These are phyloP conservation scores for Closterium sp. DNA, from an alignment of 139 green algal genomes.

Conservation along the genomic window DNA sequence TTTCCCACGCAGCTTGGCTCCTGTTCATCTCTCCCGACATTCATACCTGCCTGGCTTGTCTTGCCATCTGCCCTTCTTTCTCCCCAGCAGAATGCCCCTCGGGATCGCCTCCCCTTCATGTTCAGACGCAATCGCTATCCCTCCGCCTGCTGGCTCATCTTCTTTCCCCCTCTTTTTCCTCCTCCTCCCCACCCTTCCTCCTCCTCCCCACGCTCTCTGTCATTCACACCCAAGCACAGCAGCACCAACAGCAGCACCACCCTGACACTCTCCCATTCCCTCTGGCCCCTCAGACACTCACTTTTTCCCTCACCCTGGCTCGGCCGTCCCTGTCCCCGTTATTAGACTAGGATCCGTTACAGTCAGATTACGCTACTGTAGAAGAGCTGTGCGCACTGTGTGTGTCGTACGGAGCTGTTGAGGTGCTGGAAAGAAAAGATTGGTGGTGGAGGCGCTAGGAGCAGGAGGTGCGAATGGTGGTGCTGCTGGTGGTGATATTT, in stretches of 20 bases:
- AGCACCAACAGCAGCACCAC: background rate
- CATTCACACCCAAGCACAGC: background rate
- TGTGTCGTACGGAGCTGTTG: constrained; percentile 22
- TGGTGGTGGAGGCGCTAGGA: background rate
- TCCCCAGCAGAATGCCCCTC: constrained; percentile 19
- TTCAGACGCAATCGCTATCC: too few species aligned
- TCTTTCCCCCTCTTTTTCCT: too few species aligned
- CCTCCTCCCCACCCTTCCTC: constrained; percentile 10
- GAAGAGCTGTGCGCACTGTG: constrained; percentile 44
- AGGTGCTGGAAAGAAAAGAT: constrained; percentile 22
- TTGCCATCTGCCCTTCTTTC: too few species aligned
- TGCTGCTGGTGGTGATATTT: background rate
- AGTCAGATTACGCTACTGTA: constrained; percentile 26
- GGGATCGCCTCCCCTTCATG: constrained; percentile 22
- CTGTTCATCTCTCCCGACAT: too few species aligned
- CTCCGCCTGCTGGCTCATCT: constrained; percentile 38
- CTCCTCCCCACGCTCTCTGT: background rate
- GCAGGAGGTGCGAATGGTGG: background rate
- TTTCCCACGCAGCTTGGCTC: too few species aligned
- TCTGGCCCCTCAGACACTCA: too few species aligned
- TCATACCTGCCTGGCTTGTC: too few species aligned
- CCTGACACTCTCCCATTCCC: too few species aligned
- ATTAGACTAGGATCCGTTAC: constrained; percentile 4
- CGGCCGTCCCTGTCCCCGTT: background rate
- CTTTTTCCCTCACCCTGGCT: too few species aligned